These are phyloP conservation scores for Leishmania turanica DNA, from an alignment of 208 protist genomes.

Conservation along the genomic window DNA sequence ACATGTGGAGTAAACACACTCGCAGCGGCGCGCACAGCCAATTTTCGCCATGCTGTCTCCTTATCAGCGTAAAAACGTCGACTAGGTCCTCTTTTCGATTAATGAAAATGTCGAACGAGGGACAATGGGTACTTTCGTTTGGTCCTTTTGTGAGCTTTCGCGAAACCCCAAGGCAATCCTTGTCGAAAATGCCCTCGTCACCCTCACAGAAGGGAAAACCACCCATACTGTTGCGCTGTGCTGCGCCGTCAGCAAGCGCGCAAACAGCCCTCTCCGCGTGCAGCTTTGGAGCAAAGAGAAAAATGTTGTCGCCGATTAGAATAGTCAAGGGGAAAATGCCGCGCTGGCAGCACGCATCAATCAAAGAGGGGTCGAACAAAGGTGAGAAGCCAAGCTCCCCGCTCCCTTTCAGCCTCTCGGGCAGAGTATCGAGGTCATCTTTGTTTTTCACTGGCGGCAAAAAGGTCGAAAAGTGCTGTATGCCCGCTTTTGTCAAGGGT, in stretches of 20 bases:
- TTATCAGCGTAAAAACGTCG: constrained; percentile 65
- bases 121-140: constrained; percentile 20
- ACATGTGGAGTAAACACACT: constrained; percentile 69
- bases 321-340: constrained; percentile 79
- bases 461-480: constrained; percentile 36
- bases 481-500: constrained; percentile 16
- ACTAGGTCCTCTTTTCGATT: constrained; percentile 70
- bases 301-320: constrained; percentile 26
- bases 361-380: constrained; percentile 64
- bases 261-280: constrained; percentile 57
- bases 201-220: constrained; percentile 41
- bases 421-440: constrained; percentile 49
- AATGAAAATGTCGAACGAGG: constrained; percentile 68
- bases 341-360: constrained; percentile 69
- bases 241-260: constrained; percentile 26
- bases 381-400: constrained; percentile 71
- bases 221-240: constrained; percentile 27
- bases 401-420: constrained; percentile 23
- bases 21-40: constrained; percentile 84
- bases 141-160: constrained; percentile 46
- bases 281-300: constrained; percentile 74
- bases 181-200: constrained; percentile 33
- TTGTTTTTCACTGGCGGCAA: constrained; percentile 37
- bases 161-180: constrained; percentile 39
- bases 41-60: constrained; percentile 76